Evolutionary conservation across 1,139 yeast genomes (phyloP), one percentile per base, ranked within the genome.

Genomic region (Debaryomyces sp.): DNA sequence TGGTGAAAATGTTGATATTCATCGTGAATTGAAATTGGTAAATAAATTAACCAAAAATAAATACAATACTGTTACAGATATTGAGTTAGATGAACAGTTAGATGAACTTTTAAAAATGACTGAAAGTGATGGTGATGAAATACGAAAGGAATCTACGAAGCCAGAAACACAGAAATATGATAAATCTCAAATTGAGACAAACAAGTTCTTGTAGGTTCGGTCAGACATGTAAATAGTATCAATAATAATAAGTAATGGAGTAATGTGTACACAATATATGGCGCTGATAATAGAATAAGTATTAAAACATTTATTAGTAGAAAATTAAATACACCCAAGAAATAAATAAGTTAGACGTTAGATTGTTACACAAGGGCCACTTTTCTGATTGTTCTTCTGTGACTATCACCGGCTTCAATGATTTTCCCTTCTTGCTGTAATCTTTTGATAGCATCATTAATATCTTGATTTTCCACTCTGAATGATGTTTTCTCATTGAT

Each of bases 401-500:
- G 81, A 47, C 89, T 87, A 50, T 86, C 90, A 17, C 96, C 96
- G 40, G 82, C 73, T 44, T 89, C 84, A 5, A 81, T 76, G 24
- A 92, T 68, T 60, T 81, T 81, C 43, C 91, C 92, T 61, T 91
- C 97, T 51, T 84, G 88, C 51, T 79, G 88, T 57, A 92, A 75
- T 50, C 89, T 76, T 50, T 85, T 77, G 49, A 92, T 64, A 2
- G 84, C 85, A 41, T 85, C 92, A 36, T 82, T 77, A 45, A 92
- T 73, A 49, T 89, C 96, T 44, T 71, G 63, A 59, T 85, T 81
- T 58, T 90, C 96, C 7, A 91, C 85, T 49, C 84, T 77, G 46
- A 79, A 78, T 18, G 87, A 81, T 15, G 87, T 79, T 53, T 82
- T 82, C 49, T 89, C 96, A 59, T 87, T 88, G 52, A 91, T 67